Percentiles rank a stretch among this genome's conserved stretches.
Conservation (phyloP, 768 basidiomycete genomes). For the Mrakia frigida region DNA sequence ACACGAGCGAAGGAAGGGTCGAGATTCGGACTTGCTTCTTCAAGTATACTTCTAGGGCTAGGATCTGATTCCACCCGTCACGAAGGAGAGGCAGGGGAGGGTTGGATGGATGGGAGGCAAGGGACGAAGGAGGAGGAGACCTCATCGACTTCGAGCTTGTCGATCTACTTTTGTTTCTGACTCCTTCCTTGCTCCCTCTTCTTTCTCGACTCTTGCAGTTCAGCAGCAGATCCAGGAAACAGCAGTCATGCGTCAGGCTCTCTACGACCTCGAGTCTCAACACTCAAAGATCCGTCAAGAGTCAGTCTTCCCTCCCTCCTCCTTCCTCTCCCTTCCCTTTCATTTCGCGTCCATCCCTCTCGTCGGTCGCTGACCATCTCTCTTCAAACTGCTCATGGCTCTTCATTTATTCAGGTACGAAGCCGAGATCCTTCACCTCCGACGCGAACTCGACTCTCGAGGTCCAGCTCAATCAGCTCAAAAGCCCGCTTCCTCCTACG, state of each 20-base stretch:
- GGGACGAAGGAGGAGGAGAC: too few relatives aligned
- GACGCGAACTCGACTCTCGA: conserved; percentile 59
- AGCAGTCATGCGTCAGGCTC: conserved; percentile 76
- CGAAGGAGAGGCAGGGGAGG: too few relatives aligned
- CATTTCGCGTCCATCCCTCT: background rate
- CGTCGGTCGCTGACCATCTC: too few relatives aligned
- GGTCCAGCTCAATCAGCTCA: conserved; percentile 1
- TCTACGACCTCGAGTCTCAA: conserved; percentile 86
- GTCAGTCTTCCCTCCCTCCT: conserved; percentile 35
- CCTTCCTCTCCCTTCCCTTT: background rate
- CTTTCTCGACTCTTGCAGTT: conserved; percentile 38
- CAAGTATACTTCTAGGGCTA: too few relatives aligned
- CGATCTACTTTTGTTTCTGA: background rate
- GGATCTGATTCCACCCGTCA: too few relatives aligned
- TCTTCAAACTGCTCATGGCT: too few relatives aligned
- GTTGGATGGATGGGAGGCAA: conserved; percentile 38
- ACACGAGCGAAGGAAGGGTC: conserved; percentile 36
- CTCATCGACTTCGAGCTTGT: too few relatives aligned
- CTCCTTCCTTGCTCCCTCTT: background rate
- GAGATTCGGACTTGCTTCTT: conserved; percentile 34
- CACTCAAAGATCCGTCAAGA: conserved; percentile 78
- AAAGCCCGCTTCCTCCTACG: background rate
- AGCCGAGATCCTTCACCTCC: conserved; percentile 67
- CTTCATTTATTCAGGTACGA: conserved; percentile 57
- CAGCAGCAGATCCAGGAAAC: conserved; percentile 76